A percentile compares a stretch with the other conserved stretches of the same genome.
These are phyloP conservation scores for Cercospora canescens DNA, from an alignment of 2,329 filamentous ascomycete species.

Conservation along the genomic window DNA sequence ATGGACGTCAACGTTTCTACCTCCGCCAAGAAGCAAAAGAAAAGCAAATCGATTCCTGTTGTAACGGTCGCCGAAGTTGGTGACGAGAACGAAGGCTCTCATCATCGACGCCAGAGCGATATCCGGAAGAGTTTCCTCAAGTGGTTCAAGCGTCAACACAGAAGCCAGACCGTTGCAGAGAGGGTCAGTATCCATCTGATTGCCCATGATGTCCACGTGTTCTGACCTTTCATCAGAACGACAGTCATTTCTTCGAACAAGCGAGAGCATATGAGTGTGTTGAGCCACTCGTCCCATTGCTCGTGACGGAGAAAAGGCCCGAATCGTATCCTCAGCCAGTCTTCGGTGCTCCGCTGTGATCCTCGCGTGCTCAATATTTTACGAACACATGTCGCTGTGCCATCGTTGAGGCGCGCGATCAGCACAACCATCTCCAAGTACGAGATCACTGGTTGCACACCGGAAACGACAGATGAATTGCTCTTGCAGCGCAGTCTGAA, in stretches of 20 bases:
- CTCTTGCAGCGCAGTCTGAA: no score
- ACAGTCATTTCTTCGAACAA: constrained; percentile 14
- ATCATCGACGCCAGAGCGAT: background rate
- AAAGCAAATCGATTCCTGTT: background rate
- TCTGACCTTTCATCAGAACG: background rate
- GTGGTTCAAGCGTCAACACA: constrained; percentile 11
- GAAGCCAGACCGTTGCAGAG: background rate
- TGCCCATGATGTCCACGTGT: background rate
- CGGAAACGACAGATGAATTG: no score
- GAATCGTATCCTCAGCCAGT: constrained; percentile 4
- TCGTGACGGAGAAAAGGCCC: constrained; percentile 1
- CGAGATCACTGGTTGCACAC: no score
- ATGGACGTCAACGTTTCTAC: constrained; percentile 3
- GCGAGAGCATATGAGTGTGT: constrained; percentile 12
- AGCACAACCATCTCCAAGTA: no score
- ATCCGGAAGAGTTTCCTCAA: constrained; percentile 7
- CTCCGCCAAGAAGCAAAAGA: constrained; percentile 6
- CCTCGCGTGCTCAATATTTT: no score
- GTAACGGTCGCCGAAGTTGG: background rate
- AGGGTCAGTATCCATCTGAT: background rate
- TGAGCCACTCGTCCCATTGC: constrained; percentile 13
- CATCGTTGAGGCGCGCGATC: no score
- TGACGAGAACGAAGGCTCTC: background rate
- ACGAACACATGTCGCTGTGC: background rate
- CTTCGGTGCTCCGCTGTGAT: constrained; percentile 4